Conservation (phyloP, 2,329 filamentous ascomycete genomes). For the Fulvia fulva region DNA sequence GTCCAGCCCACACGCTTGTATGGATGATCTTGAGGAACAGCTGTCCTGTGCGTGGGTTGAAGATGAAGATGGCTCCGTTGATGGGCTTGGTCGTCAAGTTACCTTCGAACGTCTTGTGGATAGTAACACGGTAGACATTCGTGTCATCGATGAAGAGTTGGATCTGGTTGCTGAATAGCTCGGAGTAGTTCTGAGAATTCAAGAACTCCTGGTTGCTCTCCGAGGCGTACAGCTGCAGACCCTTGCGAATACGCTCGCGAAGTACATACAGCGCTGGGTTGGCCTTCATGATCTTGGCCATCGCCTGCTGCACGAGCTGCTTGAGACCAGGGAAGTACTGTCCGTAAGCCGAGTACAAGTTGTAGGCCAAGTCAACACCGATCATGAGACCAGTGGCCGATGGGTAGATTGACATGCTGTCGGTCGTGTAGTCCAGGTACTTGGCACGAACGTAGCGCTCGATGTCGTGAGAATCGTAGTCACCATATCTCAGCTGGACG, state of each 20-base stretch:
- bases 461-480: conserved; percentile 98
- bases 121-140: conserved; percentile 98
- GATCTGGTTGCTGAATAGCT: conserved; percentile 97
- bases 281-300: conserved; percentile 99
- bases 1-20: conserved; percentile 97
- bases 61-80: conserved; percentile 99
- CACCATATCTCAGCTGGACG: conserved; percentile 91
- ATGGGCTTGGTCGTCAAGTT: conserved; percentile 99
- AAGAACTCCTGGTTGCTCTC: conserved; percentile 99
- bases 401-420: conserved; percentile 97
- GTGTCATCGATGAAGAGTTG: conserved; percentile 99
- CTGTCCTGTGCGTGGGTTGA: conserved; percentile 97
- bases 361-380: conserved; percentile 95
- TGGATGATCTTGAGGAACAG: conserved; percentile 99
- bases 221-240: conserved; percentile 93
- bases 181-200: conserved; percentile 98
- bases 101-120: conserved; percentile 99
- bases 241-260: conserved; percentile 96
- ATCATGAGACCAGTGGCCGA: conserved; percentile 97
- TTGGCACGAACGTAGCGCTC: conserved; percentile 96
- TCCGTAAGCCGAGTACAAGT: conserved; percentile 94
- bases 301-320: conserved; percentile 91
- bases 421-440: conserved; percentile 97
- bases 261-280: conserved; percentile 95
- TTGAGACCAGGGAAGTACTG: conserved; percentile 99